Percentiles rank a stretch among this genome's conserved stretches.
phyloP scores from a whole-genome alignment of 345 rosid species.

The Aurinia saxatilis region DNA sequence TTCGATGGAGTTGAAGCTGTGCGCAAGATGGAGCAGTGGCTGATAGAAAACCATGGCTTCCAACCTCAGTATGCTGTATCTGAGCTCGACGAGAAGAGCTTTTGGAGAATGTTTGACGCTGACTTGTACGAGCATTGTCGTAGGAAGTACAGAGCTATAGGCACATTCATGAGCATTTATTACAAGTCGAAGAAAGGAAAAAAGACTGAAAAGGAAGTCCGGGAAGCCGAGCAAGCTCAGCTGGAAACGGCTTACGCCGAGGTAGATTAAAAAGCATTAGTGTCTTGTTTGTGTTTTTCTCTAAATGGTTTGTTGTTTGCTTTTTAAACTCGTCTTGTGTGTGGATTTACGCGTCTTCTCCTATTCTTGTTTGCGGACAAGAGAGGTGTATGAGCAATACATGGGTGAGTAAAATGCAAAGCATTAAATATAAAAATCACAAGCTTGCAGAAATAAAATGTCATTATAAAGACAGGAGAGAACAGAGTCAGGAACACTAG shows the following conservation, averaged over 20 bases:
- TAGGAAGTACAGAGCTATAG: conserved; percentile 69
- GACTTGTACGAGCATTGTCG: conserved; percentile 68
- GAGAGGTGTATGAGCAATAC: too few species aligned
- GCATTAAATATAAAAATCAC: too few species aligned
- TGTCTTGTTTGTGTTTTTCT: not conserved
- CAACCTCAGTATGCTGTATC: conserved; percentile 59
- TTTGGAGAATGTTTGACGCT: conserved; percentile 92
- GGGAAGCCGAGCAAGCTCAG: conserved; percentile 74
- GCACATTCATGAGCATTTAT: conserved; percentile 89
- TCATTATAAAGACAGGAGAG: too few species aligned
- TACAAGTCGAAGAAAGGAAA: conserved; percentile 91
- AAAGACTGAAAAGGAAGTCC: conserved; percentile 93
- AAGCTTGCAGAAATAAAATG: too few species aligned
- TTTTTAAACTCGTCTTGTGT: not conserved
- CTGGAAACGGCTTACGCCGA: conserved; percentile 38
- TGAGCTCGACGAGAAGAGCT: not conserved
- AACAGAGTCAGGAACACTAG: too few species aligned
- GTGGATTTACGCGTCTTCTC: too few species aligned
- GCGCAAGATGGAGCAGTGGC: conserved; percentile 72
- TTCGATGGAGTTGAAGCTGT: conserved; percentile 79
- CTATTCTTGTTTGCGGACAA: too few species aligned
- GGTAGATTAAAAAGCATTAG: not conserved
- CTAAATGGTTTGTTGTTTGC: not conserved
- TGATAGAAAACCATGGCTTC: conserved; percentile 76
- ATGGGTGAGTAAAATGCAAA: too few species aligned